Base-by-base conservation (phyloP, 1,284 basidiomycete genomes). In the Ustilago crameri region DNA sequence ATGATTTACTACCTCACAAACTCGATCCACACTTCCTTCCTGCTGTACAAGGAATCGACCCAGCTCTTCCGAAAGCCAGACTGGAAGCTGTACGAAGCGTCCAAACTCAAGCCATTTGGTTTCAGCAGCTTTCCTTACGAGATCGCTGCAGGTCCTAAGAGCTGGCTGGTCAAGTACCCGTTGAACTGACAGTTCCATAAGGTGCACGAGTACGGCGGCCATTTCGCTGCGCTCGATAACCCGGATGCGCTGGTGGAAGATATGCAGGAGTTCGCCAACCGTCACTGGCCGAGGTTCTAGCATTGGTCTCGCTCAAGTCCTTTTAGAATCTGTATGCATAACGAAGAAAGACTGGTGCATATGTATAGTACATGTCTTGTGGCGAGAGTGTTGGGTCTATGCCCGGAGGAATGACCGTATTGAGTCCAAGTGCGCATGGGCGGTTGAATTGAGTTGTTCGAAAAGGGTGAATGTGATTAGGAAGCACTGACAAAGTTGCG, bases 401-500 rank as follows among this genome's bases (percentile, higher is more conserved):
- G n/a, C n/a, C n/a, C n/a, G n/a, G n/a, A n/a, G n/a, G n/a, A n/a
- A n/a, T n/a, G n/a, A n/a, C n/a, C n/a, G n/a, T n/a, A n/a, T n/a
- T n/a, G n/a, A n/a, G n/a, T n/a, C n/a, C n/a, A 34, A 34, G 9
- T 34, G 9, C 15, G 32, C 32, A 8, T 15, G 32, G 15, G 32
- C 15, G 32, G 15, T 34, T 34, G 32, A 15, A 34, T 27, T 22
- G 46, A 14, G 32, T 35, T 17, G 3, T 18, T 23, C 0, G 20
- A 22, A 24, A 27, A 12, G 18, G 15, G 34, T 20, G 27, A 26
- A 34, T 9, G 35, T 9, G n/a, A 37, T 20, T 56, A 78, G 34
- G 71, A 68, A 48, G 78, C 67, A 30, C 67, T 70, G 50, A 81
- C 66, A 62, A 81, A 81, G 69, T 81, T 81, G 14, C 66, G 65